These are phyloP conservation scores for Eimeria tenella DNA, from an alignment of 169 alveolate genomes.

Conservation along the genomic window DNA sequence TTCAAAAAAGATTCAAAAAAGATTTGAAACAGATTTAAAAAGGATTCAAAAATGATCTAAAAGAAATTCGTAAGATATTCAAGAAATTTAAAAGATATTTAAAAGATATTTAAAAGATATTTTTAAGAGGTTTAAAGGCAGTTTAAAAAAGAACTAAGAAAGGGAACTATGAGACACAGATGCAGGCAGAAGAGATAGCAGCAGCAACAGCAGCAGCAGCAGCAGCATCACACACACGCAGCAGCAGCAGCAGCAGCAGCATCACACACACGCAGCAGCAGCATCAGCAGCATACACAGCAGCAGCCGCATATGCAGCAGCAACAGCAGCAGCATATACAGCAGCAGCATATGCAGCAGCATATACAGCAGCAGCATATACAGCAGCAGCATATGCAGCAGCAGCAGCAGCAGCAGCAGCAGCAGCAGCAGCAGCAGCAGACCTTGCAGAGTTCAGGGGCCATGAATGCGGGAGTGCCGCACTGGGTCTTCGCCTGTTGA, in stretches of 20 bases:
- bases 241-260: not conserved
- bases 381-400: not conserved
- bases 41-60: too few species aligned
- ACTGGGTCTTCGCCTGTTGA: constrained; percentile 97
- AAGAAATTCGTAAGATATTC: too few species aligned
- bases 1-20: too few species aligned
- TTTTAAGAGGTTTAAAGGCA: too few species aligned
- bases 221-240: constrained; percentile 11
- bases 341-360: not conserved
- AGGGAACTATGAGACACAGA: not conserved
- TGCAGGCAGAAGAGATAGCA: not conserved
- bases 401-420: not conserved
- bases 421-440: not conserved
- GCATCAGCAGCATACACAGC: not conserved
- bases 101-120: too few species aligned
- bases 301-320: not conserved
- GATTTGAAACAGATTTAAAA: too few species aligned
- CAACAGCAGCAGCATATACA: not conserved
- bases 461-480: constrained; percentile 99
- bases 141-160: too few species aligned
- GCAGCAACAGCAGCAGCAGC: not conserved
- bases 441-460: constrained; percentile 98
- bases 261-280: not conserved
- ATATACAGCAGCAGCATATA: not conserved
- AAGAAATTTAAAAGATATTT: too few species aligned